Evolutionary conservation across 2,329 filamentous ascomycete species (phyloP).

Genomic region (Fusarium sarcochroum): DNA sequence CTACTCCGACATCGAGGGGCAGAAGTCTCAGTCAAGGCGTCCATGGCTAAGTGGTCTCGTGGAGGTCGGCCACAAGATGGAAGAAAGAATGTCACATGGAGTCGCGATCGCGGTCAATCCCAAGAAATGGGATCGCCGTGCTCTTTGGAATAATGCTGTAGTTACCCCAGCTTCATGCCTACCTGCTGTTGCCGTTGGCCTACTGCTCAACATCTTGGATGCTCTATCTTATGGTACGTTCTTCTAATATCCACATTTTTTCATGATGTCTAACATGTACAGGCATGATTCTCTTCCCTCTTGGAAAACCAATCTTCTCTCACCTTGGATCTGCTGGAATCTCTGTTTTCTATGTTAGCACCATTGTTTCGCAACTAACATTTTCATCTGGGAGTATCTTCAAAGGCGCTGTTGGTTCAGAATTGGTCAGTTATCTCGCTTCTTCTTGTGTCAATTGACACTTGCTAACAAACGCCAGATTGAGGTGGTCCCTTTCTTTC

Average conservation of each 20-base stretch:
- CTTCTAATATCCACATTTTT: not conserved
- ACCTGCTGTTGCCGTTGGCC: slow-evolving; percentile 88
- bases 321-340: slow-evolving; percentile 92
- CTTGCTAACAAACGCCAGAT: slow-evolving; percentile 67
- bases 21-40: slow-evolving; percentile 56
- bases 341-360: slow-evolving; percentile 98
- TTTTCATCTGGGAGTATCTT: slow-evolving; percentile 92
- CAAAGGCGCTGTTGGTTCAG: slow-evolving; percentile 90
- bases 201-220: slow-evolving; percentile 93
- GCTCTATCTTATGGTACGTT: slow-evolving; percentile 87
- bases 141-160: slow-evolving; percentile 74
- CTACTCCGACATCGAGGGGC: slow-evolving; percentile 64
- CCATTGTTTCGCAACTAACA: slow-evolving; percentile 91
- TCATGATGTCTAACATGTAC: slow-evolving; percentile 28
- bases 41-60: slow-evolving; percentile 55
- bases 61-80: slow-evolving; percentile 51
- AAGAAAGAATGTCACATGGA: slow-evolving; percentile 50
- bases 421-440: slow-evolving; percentile 74
- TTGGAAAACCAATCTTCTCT: slow-evolving; percentile 88
- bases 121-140: slow-evolving; percentile 78
- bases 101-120: slow-evolving; percentile 66
- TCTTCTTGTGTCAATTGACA: not conserved
- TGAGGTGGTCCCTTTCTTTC: slow-evolving; percentile 98
- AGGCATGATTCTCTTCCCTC: slow-evolving; percentile 94
- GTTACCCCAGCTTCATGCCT: slow-evolving; percentile 78